Conservation (phyloP, 1,284 basidiomycete species). For the Microbotryum silenes-acaulis region DNA sequence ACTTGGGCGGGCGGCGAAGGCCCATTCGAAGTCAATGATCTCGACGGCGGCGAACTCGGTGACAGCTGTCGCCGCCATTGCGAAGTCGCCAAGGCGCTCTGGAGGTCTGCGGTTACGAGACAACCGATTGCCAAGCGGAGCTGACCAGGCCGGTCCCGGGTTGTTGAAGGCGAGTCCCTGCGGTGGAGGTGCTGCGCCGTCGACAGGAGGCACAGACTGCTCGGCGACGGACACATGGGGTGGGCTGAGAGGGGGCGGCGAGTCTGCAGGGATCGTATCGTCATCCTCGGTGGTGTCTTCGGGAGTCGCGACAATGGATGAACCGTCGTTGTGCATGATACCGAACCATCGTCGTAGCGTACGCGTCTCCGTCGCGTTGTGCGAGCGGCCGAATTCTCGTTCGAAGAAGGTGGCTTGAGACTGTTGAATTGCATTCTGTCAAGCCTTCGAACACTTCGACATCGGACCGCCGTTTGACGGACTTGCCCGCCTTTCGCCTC, state of each 20-base stretch:
- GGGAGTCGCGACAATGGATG: background rate
- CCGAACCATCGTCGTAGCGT: background rate
- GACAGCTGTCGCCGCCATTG: background rate
- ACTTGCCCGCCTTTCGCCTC: too few relatives aligned
- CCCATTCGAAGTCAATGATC: background rate
- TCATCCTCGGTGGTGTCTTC: background rate
- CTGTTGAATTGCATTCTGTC: too few relatives aligned
- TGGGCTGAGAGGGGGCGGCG: background rate
- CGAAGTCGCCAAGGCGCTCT: background rate
- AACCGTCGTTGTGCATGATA: background rate
- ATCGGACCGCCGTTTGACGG: too few relatives aligned
- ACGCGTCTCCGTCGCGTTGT: background rate
- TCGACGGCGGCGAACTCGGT: background rate
- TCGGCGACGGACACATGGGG: background rate
- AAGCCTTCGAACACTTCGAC: too few relatives aligned
- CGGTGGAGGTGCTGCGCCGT: background rate
- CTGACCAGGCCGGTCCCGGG: background rate
- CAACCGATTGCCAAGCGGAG: background rate
- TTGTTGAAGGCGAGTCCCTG: background rate
- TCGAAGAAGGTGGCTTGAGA: too few relatives aligned
- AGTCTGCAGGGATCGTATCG: background rate
- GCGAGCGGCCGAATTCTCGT: background rate
- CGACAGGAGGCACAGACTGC: background rate
- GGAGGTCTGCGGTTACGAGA: background rate
- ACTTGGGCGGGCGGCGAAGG: background rate